Evolutionary conservation across 768 basidiomycete species (phyloP).

Genomic region (Boletus rex-veris): DNA sequence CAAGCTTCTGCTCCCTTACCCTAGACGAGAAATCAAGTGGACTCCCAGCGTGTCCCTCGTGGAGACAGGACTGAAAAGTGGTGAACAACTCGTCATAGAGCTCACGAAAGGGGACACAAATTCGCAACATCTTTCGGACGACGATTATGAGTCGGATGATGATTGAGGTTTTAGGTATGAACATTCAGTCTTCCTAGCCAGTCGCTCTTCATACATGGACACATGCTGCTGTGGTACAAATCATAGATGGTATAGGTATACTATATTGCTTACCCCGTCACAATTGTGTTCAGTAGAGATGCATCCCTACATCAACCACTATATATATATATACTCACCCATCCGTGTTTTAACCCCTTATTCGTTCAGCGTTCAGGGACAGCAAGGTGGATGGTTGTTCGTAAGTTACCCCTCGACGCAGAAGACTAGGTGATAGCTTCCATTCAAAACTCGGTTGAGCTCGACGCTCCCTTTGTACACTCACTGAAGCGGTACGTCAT

Average conservation of each 20-base stretch:
- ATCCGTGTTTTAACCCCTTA: too few species aligned
- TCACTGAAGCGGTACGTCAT: slow-evolving; percentile 16
- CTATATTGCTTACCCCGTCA: too few species aligned
- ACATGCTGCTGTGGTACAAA: too few species aligned
- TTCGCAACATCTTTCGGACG: slow-evolving; percentile 39
- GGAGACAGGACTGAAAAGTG: slow-evolving; percentile 48
- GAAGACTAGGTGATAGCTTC: background rate
- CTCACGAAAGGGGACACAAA: slow-evolving; percentile 22
- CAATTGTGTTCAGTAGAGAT: too few species aligned
- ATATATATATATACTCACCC: too few species aligned
- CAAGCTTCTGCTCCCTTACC: slow-evolving; percentile 65
- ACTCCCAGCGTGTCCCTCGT: slow-evolving; percentile 35
- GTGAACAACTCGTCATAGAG: slow-evolving; percentile 67
- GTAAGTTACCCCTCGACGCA: too few species aligned
- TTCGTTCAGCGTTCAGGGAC: too few species aligned
- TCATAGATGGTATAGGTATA: too few species aligned
- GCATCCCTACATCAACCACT: too few species aligned
- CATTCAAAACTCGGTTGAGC: background rate
- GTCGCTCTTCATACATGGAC: too few species aligned
- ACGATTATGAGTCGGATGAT: slow-evolving; percentile 56
- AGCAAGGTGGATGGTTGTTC: too few species aligned
- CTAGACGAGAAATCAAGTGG: slow-evolving; percentile 62
- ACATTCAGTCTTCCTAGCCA: too few species aligned
- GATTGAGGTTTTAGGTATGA: slow-evolving; percentile 21
- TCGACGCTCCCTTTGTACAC: background rate